phyloP scores from a whole-genome alignment of 1,284 basidiomycete species.

The Cerrena zonata region DNA sequence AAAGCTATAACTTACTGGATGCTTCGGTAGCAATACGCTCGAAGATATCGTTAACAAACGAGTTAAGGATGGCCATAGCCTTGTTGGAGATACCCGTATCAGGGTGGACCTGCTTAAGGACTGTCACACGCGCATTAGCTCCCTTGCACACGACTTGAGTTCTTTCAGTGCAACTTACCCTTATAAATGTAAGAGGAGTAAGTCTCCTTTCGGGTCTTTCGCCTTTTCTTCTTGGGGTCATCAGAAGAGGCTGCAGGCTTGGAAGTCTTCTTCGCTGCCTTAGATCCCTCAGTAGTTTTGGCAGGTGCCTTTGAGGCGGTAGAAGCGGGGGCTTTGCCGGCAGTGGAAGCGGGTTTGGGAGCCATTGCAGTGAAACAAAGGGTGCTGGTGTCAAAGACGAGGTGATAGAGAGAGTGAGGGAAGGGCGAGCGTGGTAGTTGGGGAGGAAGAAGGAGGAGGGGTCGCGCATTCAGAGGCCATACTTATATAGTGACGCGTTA shows the following conservation, averaged over 20 bases:
- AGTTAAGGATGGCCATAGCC: constrained; percentile 93
- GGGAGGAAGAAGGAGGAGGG: constrained; percentile 14
- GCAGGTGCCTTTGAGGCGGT: constrained; percentile 71
- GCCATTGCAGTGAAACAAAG: constrained; percentile 20
- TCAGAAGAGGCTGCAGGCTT: constrained; percentile 60
- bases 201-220: constrained; percentile 85
- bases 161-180: constrained; percentile 42
- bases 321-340: constrained; percentile 59
- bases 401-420: constrained; percentile 6
- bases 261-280: constrained; percentile 82
- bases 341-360: constrained; percentile 43
- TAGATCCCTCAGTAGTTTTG: constrained; percentile 57
- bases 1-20: constrained; percentile 51
- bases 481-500: constrained; percentile 28
- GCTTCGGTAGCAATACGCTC: constrained; percentile 89
- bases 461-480: constrained; percentile 8
- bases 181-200: constrained; percentile 95
- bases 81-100: constrained; percentile 97
- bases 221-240: constrained; percentile 77
- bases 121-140: constrained; percentile 31
- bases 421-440: constrained; percentile 11
- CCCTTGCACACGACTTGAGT: constrained; percentile 29
- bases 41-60: constrained; percentile 89
- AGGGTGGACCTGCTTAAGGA: constrained; percentile 89
- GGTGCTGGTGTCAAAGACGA: constrained; percentile 3